phyloP scores from a whole-genome alignment of 345 rosid genomes.

The Orychophragmus violaceus region DNA sequence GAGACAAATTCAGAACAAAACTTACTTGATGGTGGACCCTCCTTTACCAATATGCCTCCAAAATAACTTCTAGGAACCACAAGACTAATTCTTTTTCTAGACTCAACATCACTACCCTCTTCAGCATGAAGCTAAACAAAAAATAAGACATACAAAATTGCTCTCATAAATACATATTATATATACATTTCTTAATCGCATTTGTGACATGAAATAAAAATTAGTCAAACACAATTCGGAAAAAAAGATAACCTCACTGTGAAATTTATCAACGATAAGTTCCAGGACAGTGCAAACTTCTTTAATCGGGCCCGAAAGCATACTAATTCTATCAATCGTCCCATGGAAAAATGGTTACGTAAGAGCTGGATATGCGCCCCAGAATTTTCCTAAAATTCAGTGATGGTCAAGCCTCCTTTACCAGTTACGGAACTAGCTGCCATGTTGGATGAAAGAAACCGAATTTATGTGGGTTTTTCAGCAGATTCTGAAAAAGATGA shows the following conservation, averaged over 20 bases:
- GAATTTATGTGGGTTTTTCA: conserved; percentile 74
- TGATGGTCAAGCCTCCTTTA: conserved; percentile 95
- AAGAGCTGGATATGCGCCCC: conserved; percentile 96
- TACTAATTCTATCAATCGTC: conserved; percentile 86
- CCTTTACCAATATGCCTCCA: conserved; percentile 99
- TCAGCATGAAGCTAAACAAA: conserved; percentile 61
- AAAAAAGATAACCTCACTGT: conserved; percentile 65
- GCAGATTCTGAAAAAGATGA: conserved; percentile 40
- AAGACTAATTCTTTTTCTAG: conserved; percentile 80
- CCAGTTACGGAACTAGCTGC: conserved; percentile 99
- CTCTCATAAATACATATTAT: background rate
- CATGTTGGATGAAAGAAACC: conserved; percentile 95
- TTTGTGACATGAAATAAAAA: background rate
- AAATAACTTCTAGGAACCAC: conserved; percentile 93
- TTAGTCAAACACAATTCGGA: background rate
- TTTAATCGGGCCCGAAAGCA: conserved; percentile 74
- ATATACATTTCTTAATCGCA: background rate
- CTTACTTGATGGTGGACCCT: conserved; percentile 95
- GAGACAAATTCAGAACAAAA: background rate
- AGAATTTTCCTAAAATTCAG: conserved; percentile 89
- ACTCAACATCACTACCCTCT: conserved; percentile 71
- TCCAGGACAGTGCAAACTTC: conserved; percentile 77
- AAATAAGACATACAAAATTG: conserved; percentile 7
- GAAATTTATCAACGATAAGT: conserved; percentile 74
- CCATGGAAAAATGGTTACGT: conserved; percentile 91